These are phyloP conservation scores for Solanum hybrid DNA, from an alignment of 305 asterid species.

Conservation along the genomic window DNA sequence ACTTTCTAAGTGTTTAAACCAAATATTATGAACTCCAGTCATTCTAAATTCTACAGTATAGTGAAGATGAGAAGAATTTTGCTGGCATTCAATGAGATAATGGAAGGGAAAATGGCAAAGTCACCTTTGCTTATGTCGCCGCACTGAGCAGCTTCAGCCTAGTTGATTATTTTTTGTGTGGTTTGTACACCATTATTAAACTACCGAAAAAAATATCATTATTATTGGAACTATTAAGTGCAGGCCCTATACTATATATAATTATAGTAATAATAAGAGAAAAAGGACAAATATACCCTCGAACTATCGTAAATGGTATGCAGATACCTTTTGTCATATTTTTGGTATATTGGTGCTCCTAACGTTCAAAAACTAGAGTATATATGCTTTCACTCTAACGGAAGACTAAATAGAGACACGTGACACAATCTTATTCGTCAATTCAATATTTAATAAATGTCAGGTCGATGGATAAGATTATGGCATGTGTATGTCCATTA, in stretches of 20 bases:
- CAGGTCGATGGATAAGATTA: too few species aligned
- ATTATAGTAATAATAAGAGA: too few species aligned
- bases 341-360: too few species aligned
- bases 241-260: not conserved
- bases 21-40: not conserved
- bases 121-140: constrained; percentile 25
- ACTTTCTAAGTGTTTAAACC: not conserved
- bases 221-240: not conserved
- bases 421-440: too few species aligned
- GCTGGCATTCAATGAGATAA: not conserved
- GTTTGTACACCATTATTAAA: not conserved
- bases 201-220: not conserved
- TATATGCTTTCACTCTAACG: too few species aligned
- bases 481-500: too few species aligned
- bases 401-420: too few species aligned
- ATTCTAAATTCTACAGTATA: not conserved
- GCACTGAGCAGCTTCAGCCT: not conserved
- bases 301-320: too few species aligned
- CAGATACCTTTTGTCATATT: too few species aligned
- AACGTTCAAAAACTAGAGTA: too few species aligned
- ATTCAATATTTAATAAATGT: too few species aligned
- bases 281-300: too few species aligned
- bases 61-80: not conserved
- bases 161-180: not conserved
- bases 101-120: constrained; percentile 9